Percentiles rank a stretch among this genome's conserved stretches.
Conservation (phyloP, 2,329 filamentous ascomycete species). For the Aureobasidium vineae region DNA sequence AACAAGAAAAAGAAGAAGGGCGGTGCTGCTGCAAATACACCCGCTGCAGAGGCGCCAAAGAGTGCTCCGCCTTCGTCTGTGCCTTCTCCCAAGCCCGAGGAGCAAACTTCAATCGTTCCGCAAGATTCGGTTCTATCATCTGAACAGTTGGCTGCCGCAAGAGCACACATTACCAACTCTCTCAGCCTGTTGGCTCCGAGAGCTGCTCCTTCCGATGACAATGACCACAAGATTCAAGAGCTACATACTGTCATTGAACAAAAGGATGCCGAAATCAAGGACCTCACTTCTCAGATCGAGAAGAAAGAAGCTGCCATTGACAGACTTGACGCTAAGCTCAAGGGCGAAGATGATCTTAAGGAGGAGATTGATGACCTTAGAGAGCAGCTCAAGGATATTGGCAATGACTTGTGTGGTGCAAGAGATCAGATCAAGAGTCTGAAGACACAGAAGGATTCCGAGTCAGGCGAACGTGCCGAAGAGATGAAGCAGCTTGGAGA, state of each 20-base stretch:
- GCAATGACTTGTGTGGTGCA: constrained; percentile 78
- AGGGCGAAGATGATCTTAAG: constrained; percentile 71
- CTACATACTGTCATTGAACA: constrained; percentile 26
- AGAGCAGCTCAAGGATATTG: constrained; percentile 74
- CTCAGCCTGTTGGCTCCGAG: constrained; percentile 8
- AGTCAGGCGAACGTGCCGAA: constrained; percentile 34
- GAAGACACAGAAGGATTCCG: constrained; percentile 57
- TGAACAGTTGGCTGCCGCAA: constrained; percentile 21
- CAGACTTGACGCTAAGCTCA: constrained; percentile 66
- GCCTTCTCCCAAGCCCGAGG: constrained; percentile 26
- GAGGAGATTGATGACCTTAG: constrained; percentile 85
- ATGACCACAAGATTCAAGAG: constrained; percentile 25
- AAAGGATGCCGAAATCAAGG: constrained; percentile 30
- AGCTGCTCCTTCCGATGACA: neutral
- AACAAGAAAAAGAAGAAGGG: constrained; percentile 73
- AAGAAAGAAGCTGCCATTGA: constrained; percentile 72
- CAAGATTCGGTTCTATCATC: constrained; percentile 1
- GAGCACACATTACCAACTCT: constrained; percentile 19
- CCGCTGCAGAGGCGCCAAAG: constrained; percentile 33
- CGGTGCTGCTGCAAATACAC: constrained; percentile 25
- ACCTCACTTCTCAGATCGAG: constrained; percentile 35
- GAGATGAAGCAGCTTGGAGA: constrained; percentile 34
- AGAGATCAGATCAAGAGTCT: constrained; percentile 73
- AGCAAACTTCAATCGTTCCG: constrained; percentile 25
- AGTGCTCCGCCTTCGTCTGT: constrained; percentile 31